A percentile compares a stretch with the other conserved stretches of the same genome.
Evolutionary conservation across 1,139 yeast species (phyloP).

Genomic region (Geotrichum citri-aurantii): DNA sequence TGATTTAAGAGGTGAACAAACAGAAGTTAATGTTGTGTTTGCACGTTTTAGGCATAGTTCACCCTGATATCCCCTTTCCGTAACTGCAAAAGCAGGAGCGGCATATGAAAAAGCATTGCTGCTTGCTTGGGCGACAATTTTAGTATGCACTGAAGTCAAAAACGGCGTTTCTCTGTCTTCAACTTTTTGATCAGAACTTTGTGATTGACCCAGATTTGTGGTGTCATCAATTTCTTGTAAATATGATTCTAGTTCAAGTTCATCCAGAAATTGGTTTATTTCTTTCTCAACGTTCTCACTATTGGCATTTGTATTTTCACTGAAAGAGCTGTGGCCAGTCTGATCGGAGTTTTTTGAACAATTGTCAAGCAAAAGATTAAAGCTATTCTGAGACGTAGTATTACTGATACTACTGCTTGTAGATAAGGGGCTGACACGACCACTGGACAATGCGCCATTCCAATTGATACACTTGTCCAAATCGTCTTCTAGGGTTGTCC

Average conservation of each 20-base stretch:
- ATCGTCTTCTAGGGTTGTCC: neutral
- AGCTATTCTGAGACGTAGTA: neutral
- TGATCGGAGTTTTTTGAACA: neutral
- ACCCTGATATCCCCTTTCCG: neutral
- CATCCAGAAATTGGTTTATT: neutral
- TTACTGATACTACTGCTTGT: neutral
- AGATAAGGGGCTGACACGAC: neutral
- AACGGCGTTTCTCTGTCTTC: neutral
- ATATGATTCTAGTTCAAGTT: neutral
- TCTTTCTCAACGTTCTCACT: neutral
- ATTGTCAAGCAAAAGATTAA: neutral
- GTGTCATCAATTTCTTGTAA: neutral
- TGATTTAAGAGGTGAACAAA: neutral
- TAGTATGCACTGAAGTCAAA: neutral
- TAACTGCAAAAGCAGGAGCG: neutral
- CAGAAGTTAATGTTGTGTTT: neutral
- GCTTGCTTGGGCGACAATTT: neutral
- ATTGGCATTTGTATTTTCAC: neutral
- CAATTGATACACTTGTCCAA: neutral
- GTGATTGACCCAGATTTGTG: neutral
- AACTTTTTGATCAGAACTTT: neutral
- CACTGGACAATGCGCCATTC: neutral
- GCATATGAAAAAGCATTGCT: neutral
- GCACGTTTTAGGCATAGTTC: neutral
- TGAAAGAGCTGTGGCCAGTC: neutral